Base-by-base conservation (phyloP, 768 basidiomycete species). In the Tulasnella sp. region DNA sequence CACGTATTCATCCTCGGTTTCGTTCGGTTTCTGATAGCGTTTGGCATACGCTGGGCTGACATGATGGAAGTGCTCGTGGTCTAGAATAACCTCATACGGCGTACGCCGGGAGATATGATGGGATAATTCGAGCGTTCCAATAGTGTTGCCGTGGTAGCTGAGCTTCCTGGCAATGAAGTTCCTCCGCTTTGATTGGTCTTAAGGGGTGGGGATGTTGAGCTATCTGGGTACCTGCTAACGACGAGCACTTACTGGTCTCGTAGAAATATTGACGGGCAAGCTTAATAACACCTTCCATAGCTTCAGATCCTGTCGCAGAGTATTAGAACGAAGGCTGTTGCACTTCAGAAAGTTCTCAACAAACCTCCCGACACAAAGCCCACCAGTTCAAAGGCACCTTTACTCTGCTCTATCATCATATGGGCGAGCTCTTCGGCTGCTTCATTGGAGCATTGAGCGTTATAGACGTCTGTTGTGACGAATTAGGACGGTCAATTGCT, bases 201-300 rank as follows among this genome's bases (percentile, higher is more conserved):
- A 79, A 34, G 22, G 14, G 71, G 22, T 68, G 40, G 67, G 3
- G 39, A 54, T 38, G 67, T 5, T 67, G 36, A 11, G 71, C 77
- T 64, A 75, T 72, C 71, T 25, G 74, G 72, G 9, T 37, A 58
- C 19, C 15, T 37, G 49, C 19, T 58, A 25, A 38, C 25, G 29
- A 15, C 19, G 54, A 73, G 19, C 29, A 79, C 83, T 17, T 68
- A 75, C 75, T 45, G 17, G 72, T 71, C 38, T 78, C 78, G 45
- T 68, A 80, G 64, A 76, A 77, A 54, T 80, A 91, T 91, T 94
- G 93, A 80, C 91, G 88, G 38, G 90, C 88, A 2, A 93, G 86
- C 83, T 96, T 96, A 75, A 95, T 85, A n/a, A 89, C 90, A 76
- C 89, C 87, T 79, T 96, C 94, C 91, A 94, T 92, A 0, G 94